Conservation (phyloP, 139 green algal genomes). For the Diplosphaera chodatii region DNA sequence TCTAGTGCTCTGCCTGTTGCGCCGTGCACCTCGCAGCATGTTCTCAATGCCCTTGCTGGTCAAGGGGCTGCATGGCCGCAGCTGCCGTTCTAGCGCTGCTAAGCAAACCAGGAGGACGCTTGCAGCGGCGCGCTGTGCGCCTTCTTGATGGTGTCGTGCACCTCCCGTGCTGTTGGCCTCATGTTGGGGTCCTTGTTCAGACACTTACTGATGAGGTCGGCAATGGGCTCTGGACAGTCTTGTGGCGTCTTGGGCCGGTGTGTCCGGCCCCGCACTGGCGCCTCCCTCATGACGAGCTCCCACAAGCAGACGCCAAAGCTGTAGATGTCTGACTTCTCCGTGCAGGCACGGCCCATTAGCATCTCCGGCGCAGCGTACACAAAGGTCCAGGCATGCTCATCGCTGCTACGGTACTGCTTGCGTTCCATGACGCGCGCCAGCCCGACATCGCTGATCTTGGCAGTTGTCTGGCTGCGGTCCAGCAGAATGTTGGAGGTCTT, state of each 20-base stretch:
- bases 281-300: background rate
- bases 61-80: too few relatives aligned
- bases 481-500: background rate
- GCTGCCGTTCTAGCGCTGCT: background rate
- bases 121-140: background rate
- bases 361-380: background rate
- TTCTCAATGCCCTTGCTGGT: too few relatives aligned
- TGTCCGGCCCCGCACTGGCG: background rate
- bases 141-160: background rate
- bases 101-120: background rate
- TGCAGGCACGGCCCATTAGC: background rate
- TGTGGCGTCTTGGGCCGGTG: background rate
- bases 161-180: background rate
- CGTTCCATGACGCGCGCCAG: background rate
- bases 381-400: background rate
- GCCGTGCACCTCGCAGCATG: too few relatives aligned
- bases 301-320: background rate
- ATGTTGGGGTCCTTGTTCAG: background rate
- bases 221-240: background rate
- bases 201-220: background rate
- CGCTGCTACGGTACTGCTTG: background rate
- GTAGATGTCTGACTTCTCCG: background rate
- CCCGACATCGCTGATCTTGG: background rate
- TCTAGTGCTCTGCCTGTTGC: too few relatives aligned
- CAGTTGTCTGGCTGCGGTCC: background rate